Conservation (phyloP, 441 rosid species). For the California macrophylla region DNA sequence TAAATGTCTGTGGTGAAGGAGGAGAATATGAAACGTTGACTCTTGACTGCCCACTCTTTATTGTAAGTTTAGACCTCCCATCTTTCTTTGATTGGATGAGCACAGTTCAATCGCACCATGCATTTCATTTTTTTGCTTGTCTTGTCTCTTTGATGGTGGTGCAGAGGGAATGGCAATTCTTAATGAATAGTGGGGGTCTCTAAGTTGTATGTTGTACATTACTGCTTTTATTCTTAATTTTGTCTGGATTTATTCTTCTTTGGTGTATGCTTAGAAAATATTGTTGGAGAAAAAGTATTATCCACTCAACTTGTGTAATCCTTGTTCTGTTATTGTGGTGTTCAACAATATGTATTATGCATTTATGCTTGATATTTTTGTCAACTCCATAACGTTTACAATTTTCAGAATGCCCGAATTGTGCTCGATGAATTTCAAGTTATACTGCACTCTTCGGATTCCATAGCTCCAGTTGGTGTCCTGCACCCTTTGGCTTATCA, state of each 20-base stretch:
- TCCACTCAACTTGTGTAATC: neutral
- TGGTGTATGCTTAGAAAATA: neutral
- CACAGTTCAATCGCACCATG: conserved; percentile 12
- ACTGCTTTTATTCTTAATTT: neutral
- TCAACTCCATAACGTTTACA: conserved; percentile 22
- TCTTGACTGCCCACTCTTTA: conserved; percentile 89
- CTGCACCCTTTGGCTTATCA: conserved; percentile 71
- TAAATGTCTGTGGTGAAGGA: conserved; percentile 95
- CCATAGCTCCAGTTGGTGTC: conserved; percentile 88
- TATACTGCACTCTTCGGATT: conserved; percentile 66
- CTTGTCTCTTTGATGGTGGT: neutral
- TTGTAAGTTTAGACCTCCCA: conserved; percentile 34
- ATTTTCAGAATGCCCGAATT: conserved; percentile 65
- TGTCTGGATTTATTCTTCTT: no score
- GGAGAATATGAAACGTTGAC: conserved; percentile 94
- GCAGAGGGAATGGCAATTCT: neutral
- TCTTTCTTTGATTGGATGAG: conserved; percentile 10
- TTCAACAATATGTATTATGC: neutral
- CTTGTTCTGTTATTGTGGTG: neutral
- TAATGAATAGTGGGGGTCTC: neutral
- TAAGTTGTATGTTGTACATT: neutral
- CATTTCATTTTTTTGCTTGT: neutral
- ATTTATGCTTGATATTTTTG: neutral
- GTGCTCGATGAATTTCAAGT: conserved; percentile 68
- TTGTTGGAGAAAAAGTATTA: neutral